Evolutionary conservation across 192 early-diverging fungal genomes (phyloP), one percentile per base, ranked within the genome.

Genomic region (Haplosporangium gracile): DNA sequence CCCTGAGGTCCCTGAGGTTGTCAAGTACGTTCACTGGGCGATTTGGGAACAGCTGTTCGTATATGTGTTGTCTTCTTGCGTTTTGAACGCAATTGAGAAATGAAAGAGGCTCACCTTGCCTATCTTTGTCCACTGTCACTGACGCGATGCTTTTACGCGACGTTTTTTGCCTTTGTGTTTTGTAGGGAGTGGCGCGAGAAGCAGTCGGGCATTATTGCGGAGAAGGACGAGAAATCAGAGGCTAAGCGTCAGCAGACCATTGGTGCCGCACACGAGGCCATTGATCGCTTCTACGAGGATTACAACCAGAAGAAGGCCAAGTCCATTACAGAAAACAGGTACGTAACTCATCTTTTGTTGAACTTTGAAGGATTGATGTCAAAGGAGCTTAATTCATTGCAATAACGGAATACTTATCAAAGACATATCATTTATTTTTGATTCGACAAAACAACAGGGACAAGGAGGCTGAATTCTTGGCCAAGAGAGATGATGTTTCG

Each of bases 201-300:
- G 88, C 93, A 94, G 78, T 79, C 88, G 36, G 88, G 89, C 32
- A 81, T 85, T 1, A 90, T 96, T 42, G 88, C 74, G 32, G 89
- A 92, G 42, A 93, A 95, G 72, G 95, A 96, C 82, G 88, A 87
- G 36, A 77, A 70, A 26, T 89, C 92, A 18, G 82, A 90, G 53
- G 74, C 72, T 0, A 92, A 90, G 69, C 92, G 93, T 68, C 89
- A 89, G 71, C 92, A 92, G 73, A 92, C 92, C 2, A 88, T 95
- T 9, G 76, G 89, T 18, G 88, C 90, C 74, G 95, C 95, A 26
- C 89, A 90, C 55, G 90, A 92, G 49, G 90, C 91, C 26, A 93
- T 96, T 79, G 95, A 96, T 81, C 90, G 90, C 78, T 96, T 95
- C 83, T 96, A 96, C 79, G 94, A 93, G 68, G 95, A 95, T 74